Conservation (phyloP, 306 rosid genomes). For the Cicer chorassanicum region DNA sequence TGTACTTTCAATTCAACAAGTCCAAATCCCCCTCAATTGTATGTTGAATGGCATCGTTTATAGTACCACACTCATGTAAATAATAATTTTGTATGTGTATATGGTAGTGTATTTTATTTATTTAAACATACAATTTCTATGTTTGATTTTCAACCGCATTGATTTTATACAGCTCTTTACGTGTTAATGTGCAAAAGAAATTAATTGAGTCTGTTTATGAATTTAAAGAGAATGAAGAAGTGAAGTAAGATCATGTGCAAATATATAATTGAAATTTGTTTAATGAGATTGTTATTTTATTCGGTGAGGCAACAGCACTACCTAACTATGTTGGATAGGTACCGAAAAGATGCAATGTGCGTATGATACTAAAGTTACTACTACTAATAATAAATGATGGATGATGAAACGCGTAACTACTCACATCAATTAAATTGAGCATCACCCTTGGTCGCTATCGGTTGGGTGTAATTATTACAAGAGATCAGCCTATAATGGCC, state of each 20-base stretch:
- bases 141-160: neutral
- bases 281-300: conserved; percentile 18
- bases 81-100: conserved; percentile 6
- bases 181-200: conserved; percentile 34
- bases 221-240: conserved; percentile 48
- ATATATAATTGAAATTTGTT: conserved; percentile 3
- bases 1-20: conserved; percentile 22
- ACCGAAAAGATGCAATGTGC: conserved; percentile 45
- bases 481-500: conserved; percentile 41
- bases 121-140: neutral
- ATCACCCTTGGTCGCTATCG: conserved; percentile 44
- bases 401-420: conserved; percentile 44
- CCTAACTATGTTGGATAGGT: conserved; percentile 48
- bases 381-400: conserved; percentile 43
- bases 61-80: conserved; percentile 30
- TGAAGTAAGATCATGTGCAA: conserved; percentile 39
- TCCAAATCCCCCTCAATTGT: conserved; percentile 41
- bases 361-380: conserved; percentile 38
- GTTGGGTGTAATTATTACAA: conserved; percentile 47
- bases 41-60: conserved; percentile 49
- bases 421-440: conserved; percentile 40
- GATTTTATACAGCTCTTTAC: neutral
- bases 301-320: conserved; percentile 48
- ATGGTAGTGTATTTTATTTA: neutral
- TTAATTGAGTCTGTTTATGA: neutral